These are phyloP conservation scores for Vinca minor DNA, from an alignment of 257 asterid species.

Conservation along the genomic window DNA sequence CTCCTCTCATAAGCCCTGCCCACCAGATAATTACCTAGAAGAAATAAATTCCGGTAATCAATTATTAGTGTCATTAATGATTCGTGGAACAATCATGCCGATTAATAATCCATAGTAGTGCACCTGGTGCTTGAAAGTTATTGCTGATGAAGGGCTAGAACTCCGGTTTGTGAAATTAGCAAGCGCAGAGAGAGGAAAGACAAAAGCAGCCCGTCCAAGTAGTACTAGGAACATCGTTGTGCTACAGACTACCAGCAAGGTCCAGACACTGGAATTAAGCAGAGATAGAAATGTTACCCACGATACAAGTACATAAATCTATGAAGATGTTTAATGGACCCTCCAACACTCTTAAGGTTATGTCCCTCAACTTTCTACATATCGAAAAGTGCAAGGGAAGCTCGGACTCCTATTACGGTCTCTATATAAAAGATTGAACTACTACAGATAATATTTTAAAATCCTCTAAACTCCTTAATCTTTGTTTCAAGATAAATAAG, in stretches of 20 bases:
- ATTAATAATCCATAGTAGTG: neutral
- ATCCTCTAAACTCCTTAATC: too few relatives aligned
- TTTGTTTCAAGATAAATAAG: neutral
- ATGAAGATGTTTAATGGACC: neutral
- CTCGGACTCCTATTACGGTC: neutral
- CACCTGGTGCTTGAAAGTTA: conserved; percentile 72
- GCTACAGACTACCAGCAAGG: conserved; percentile 44
- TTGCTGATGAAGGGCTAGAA: conserved; percentile 38
- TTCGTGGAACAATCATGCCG: neutral
- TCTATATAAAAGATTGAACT: neutral
- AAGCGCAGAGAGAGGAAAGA: conserved; percentile 72
- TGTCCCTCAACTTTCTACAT: neutral
- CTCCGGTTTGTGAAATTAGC: conserved; percentile 62
- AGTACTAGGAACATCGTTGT: conserved; percentile 49
- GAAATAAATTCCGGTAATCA: neutral
- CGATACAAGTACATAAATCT: neutral
- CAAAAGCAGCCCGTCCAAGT: conserved; percentile 91
- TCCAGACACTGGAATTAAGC: conserved; percentile 37
- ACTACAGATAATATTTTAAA: neutral
- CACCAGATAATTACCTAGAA: conserved; percentile 78
- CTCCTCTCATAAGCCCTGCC: conserved; percentile 99
- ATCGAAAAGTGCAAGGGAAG: too few relatives aligned
- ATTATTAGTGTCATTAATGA: neutral
- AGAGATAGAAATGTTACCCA: neutral
- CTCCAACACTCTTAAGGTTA: neutral